These are phyloP conservation scores for Monosporascus ibericus DNA, from an alignment of 2,329 filamentous ascomycete genomes.

Conservation along the genomic window DNA sequence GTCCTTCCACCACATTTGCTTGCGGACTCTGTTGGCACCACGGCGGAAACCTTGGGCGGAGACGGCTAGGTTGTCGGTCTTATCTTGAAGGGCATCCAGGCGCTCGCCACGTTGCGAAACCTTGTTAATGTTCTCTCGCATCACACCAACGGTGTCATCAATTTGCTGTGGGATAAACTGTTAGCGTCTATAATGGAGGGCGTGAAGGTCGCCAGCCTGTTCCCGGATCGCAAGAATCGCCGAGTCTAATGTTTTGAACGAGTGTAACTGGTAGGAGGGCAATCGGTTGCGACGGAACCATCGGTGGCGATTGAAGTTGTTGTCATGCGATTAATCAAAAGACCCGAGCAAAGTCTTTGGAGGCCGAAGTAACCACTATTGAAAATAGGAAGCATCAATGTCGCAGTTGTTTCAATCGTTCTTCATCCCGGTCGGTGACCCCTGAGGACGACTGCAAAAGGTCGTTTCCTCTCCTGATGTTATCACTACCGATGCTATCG, in stretches of 20 bases:
- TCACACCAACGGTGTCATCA: conserved; percentile 87
- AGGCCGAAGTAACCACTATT: too few species aligned
- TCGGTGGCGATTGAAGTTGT: too few species aligned
- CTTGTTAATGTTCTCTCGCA: conserved; percentile 97
- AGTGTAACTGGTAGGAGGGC: too few species aligned
- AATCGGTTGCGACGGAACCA: too few species aligned
- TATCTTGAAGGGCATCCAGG: conserved; percentile 29
- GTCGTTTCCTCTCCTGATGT: too few species aligned
- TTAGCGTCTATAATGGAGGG: conserved; percentile 1
- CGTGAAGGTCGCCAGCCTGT: conserved; percentile 5
- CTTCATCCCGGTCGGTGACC: too few species aligned
- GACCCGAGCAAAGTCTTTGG: too few species aligned
- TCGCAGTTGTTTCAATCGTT: too few species aligned
- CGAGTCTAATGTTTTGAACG: background rate
- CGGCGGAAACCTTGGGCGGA: conserved; percentile 94
- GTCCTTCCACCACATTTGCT: conserved; percentile 99
- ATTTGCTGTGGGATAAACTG: conserved; percentile 66
- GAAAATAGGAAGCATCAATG: too few species aligned
- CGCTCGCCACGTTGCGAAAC: conserved; percentile 76
- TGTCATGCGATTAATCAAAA: too few species aligned
- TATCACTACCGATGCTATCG: too few species aligned
- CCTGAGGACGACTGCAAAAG: too few species aligned
- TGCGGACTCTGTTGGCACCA: conserved; percentile 91
- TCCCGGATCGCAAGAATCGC: conserved; percentile 2
- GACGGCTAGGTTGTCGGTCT: conserved; percentile 81